phyloP scores from a whole-genome alignment of 306 rosid species.

The Hylodesmum podocarpum region DNA sequence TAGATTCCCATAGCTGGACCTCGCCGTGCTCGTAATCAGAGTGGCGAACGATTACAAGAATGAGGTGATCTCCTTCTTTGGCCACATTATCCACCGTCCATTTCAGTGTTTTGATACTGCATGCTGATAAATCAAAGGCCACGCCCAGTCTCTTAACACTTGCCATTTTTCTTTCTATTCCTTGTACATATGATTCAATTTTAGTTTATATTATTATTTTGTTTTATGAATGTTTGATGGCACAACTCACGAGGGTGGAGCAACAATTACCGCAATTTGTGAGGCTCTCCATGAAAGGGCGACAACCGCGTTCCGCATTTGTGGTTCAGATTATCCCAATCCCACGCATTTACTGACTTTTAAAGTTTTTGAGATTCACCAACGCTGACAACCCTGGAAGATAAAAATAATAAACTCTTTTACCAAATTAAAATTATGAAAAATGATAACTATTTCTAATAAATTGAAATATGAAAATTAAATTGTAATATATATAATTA shows the following conservation, averaged over 20 bases:
- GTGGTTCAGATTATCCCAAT: neutral
- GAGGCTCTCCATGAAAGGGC: slow-evolving; percentile 5
- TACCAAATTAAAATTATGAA: no score
- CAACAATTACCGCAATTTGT: slow-evolving; percentile 19
- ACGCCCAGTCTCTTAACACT: slow-evolving; percentile 64
- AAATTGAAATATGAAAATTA: no score
- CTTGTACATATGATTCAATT: neutral
- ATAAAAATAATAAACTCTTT: no score
- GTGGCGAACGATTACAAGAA: slow-evolving; percentile 57
- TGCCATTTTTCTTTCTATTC: slow-evolving; percentile 13
- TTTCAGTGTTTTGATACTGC: slow-evolving; percentile 64
- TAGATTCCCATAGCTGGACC: slow-evolving; percentile 75
- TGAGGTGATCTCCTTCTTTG: slow-evolving; percentile 69
- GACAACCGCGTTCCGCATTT: neutral
- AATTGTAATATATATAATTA: no score
- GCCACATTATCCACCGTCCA: slow-evolving; percentile 78
- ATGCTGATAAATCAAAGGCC: slow-evolving; percentile 86
- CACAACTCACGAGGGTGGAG: neutral
- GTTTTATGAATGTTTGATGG: neutral
- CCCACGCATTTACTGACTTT: neutral
- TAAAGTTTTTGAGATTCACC: neutral
- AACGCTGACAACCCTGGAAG: no score
- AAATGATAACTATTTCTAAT: no score
- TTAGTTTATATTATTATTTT: neutral
- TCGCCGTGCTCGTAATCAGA: slow-evolving; percentile 67